Conservation (phyloP, 257 asterid species). For the Rubia yunnanensis region DNA sequence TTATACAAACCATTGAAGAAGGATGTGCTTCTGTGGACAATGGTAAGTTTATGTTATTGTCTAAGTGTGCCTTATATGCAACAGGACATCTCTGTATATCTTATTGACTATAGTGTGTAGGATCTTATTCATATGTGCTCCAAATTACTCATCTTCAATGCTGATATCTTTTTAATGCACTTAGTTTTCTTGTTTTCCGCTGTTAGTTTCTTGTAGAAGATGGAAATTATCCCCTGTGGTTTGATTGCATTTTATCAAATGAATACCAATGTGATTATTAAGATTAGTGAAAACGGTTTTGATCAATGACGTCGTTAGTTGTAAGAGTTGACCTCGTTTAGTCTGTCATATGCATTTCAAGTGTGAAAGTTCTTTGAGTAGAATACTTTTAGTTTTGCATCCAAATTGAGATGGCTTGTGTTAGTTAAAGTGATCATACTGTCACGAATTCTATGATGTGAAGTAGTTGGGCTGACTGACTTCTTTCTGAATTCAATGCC, state of each 20-base stretch:
- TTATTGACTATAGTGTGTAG: background rate
- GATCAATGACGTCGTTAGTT: background rate
- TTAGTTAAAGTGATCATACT: background rate
- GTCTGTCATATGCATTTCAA: background rate
- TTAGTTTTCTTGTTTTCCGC: background rate
- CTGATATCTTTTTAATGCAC: background rate
- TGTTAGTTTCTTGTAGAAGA: background rate
- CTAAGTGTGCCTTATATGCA: background rate
- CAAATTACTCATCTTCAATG: background rate
- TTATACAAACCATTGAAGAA: background rate
- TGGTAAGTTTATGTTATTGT: background rate
- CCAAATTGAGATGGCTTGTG: background rate
- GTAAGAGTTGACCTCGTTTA: background rate
- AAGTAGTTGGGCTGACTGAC: background rate
- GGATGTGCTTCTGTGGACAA: background rate
- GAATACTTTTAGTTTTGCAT: background rate
- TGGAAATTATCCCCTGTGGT: background rate
- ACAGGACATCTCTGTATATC: background rate
- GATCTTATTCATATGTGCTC: background rate
- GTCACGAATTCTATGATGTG: background rate
- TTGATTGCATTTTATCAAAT: background rate
- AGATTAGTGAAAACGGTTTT: background rate
- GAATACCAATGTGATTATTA: background rate
- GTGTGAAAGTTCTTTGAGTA: background rate
- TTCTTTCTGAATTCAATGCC: background rate